phyloP scores from a whole-genome alignment of 257 asterid species.

The Rhazya stricta region DNA sequence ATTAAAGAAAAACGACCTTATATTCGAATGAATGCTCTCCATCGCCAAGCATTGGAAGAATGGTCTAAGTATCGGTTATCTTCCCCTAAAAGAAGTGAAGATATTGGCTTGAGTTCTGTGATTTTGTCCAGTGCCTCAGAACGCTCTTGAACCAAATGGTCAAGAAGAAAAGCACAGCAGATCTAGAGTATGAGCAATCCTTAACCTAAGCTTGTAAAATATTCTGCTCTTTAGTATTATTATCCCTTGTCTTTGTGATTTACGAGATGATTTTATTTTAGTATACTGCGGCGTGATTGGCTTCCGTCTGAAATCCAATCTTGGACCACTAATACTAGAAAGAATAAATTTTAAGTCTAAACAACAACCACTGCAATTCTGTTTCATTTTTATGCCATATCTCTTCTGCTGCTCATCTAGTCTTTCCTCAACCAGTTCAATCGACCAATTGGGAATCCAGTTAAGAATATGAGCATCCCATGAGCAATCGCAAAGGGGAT shows the following conservation, averaged over 20 bases:
- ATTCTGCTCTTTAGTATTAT: background rate
- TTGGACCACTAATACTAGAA: too few relatives aligned
- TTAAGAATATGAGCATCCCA: background rate
- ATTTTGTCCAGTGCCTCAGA: conserved; percentile 21
- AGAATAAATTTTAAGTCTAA: too few relatives aligned
- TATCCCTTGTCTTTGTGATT: background rate
- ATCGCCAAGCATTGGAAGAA: conserved; percentile 75
- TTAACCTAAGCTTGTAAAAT: background rate
- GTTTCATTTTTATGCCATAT: background rate
- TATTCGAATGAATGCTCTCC: conserved; percentile 71
- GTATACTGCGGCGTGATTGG: background rate
- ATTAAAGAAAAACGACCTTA: conserved; percentile 62
- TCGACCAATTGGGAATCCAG: background rate
- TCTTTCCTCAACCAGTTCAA: background rate
- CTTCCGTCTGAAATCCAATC: background rate
- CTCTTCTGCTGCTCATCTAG: background rate
- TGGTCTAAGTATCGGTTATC: conserved; percentile 79
- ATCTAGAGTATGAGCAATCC: background rate
- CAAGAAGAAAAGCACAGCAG: background rate
- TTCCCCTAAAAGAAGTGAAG: conserved; percentile 31
- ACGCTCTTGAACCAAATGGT: conserved; percentile 11
- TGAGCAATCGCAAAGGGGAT: background rate
- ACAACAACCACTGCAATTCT: too few relatives aligned
- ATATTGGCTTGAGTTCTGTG: conserved; percentile 23
- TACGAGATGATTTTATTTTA: background rate